phyloP scores from a whole-genome alignment of 495 filamentous ascomycete species.

The Xylaria curta region DNA sequence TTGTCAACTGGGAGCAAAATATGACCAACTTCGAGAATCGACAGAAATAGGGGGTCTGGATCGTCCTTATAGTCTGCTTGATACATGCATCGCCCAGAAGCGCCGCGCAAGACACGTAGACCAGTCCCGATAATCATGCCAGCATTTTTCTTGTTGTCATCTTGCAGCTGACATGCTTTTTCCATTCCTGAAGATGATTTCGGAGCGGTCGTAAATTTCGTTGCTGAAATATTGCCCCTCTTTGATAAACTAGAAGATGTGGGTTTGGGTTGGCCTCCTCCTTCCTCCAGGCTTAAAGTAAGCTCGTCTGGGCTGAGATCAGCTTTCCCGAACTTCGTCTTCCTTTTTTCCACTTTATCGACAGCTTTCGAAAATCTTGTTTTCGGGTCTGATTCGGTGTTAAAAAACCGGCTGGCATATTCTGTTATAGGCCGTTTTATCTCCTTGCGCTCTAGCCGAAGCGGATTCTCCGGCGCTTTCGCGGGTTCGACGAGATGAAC shows the following conservation, averaged over 20 bases:
- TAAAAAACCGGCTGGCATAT: background rate
- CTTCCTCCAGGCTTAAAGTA: conserved; percentile 25
- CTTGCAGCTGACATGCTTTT: background rate
- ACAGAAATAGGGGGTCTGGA: conserved; percentile 31
- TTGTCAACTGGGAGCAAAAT: conserved; percentile 30
- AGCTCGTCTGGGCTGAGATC: conserved; percentile 23
- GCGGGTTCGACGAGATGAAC: conserved; percentile 6
- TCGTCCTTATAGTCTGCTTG: conserved; percentile 9
- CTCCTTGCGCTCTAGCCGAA: background rate
- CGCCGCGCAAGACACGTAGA: conserved; percentile 32
- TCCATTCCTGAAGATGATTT: background rate
- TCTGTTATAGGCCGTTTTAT: conserved; percentile 4
- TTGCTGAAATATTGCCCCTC: conserved; percentile 32
- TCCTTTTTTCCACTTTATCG: conserved; percentile 19
- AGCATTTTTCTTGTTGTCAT: background rate
- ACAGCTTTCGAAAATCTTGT: conserved; percentile 22
- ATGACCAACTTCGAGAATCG: conserved; percentile 25
- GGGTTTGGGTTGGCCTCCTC: background rate
- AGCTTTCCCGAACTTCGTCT: background rate
- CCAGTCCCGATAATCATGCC: conserved; percentile 22
- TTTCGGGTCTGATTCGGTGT: background rate
- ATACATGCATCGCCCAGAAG: conserved; percentile 33
- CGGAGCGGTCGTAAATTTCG: conserved; percentile 26
- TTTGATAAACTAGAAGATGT: conserved; percentile 34
- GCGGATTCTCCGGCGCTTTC: background rate